phyloP scores from a whole-genome alignment of 257 asterid genomes.

The Perilla frutescens region DNA sequence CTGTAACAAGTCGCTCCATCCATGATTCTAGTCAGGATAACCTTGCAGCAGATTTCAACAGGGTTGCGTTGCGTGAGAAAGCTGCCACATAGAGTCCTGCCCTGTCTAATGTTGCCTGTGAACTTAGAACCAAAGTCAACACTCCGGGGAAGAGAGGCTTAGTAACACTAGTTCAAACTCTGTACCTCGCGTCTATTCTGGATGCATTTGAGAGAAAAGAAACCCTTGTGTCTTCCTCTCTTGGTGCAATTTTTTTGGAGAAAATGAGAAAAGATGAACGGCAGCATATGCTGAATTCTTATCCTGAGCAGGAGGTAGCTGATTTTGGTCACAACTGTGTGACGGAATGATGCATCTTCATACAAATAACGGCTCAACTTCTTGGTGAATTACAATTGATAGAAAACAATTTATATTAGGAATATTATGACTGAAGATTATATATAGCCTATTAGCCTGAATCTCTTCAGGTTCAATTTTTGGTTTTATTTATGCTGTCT shows the following conservation, averaged over 20 bases:
- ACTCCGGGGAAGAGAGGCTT: too few relatives aligned
- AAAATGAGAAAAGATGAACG: not conserved
- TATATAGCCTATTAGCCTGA: not conserved
- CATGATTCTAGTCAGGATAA: slow-evolving; percentile 37
- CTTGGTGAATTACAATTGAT: not conserved
- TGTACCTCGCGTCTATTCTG: not conserved
- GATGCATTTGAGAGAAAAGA: not conserved
- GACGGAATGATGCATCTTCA: not conserved
- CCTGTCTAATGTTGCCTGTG: slow-evolving; percentile 43
- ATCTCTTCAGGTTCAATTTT: slow-evolving; percentile 8
- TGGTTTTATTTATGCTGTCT: not conserved
- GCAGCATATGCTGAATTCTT: not conserved
- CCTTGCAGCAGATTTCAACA: slow-evolving; percentile 48
- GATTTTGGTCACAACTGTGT: not conserved
- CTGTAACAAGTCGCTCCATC: slow-evolving; percentile 48
- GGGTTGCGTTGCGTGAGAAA: slow-evolving; percentile 51
- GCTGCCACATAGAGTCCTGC: slow-evolving; percentile 38
- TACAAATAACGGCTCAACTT: not conserved
- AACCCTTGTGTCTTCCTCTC: not conserved
- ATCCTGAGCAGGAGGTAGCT: not conserved
- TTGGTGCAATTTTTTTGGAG: not conserved
- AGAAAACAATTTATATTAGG: not conserved
- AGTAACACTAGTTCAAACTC: not conserved
- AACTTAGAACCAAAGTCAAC: not conserved
- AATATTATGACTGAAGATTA: not conserved